These are phyloP conservation scores for Candida vaughaniae DNA, from an alignment of 805 yeast genomes.

Conservation along the genomic window DNA sequence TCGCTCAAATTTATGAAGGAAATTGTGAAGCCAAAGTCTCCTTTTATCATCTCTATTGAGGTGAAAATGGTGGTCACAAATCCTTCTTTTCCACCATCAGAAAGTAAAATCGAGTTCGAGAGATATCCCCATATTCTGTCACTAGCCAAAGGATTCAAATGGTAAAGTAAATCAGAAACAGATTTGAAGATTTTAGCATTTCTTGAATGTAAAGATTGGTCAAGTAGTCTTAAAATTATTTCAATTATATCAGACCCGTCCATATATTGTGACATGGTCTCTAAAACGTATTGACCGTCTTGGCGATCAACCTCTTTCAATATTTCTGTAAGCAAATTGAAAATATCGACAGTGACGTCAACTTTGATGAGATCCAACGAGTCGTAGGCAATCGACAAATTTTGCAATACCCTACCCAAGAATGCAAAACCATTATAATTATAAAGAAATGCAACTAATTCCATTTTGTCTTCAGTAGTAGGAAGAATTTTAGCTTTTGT, in stretches of 20 bases:
- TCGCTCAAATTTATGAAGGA: constrained; percentile 56
- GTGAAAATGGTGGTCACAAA: constrained; percentile 61
- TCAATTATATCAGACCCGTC: constrained; percentile 61
- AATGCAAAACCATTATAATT: constrained; percentile 85
- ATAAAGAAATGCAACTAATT: constrained; percentile 64
- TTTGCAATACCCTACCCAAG: constrained; percentile 74
- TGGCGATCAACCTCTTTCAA: constrained; percentile 30
- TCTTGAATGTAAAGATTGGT: constrained; percentile 61
- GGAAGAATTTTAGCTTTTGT: constrained; percentile 75
- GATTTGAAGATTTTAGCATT: constrained; percentile 44
- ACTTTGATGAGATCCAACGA: constrained; percentile 36
- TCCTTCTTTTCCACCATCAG: constrained; percentile 62
- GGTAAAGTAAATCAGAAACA: constrained; percentile 49
- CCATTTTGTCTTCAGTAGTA: constrained; percentile 31
- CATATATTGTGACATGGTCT: constrained; percentile 46
- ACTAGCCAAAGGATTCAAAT: constrained; percentile 50
- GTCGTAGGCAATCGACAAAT: constrained; percentile 45
- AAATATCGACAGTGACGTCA: constrained; percentile 45
- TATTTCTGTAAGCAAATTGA: constrained; percentile 50
- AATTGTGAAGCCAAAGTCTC: constrained; percentile 64
- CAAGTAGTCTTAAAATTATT: constrained; percentile 63
- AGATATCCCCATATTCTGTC: constrained; percentile 79
- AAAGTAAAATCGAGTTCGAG: constrained; percentile 62
- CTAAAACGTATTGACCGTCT: constrained; percentile 26
- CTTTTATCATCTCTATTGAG: constrained; percentile 67